A percentile compares a stretch with the other conserved stretches of the same genome.
Conservation (phyloP, 2,329 filamentous ascomycete genomes). For the Trichoderma sp. region DNA sequence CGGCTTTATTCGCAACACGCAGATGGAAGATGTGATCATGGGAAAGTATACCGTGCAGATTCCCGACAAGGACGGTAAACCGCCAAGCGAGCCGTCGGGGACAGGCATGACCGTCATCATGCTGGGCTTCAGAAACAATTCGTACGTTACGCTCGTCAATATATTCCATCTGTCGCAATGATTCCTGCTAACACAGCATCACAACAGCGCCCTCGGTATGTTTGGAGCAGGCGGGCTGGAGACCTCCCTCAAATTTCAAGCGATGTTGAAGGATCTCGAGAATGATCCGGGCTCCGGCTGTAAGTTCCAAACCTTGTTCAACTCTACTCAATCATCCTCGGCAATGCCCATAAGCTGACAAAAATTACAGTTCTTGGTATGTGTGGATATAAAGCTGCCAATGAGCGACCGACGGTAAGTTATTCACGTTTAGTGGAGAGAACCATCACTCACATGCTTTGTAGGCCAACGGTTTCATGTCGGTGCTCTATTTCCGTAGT, state of each 20-base stretch:
- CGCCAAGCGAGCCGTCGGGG: background rate
- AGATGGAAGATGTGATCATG: conserved; percentile 10
- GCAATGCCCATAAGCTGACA: background rate
- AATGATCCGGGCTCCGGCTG: background rate
- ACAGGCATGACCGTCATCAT: conserved; percentile 3
- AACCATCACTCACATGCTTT: background rate
- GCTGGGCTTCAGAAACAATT: conserved; percentile 1
- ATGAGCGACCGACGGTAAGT: conserved; percentile 9
- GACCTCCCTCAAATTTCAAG: background rate
- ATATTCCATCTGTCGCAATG: background rate
- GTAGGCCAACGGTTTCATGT: conserved; percentile 35
- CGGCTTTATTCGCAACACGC: conserved; percentile 7
- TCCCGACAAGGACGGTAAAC: background rate
- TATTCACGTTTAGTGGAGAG: too few species aligned
- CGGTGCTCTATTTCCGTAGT: conserved; percentile 46
- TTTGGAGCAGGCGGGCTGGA: conserved; percentile 3
- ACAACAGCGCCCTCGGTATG: conserved; percentile 4
- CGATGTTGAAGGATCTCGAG: background rate
- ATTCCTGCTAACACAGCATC: background rate
- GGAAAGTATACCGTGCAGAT: conserved; percentile 11
- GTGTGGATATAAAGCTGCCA: background rate
- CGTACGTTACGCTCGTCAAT: background rate
- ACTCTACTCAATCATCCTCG: too few species aligned
- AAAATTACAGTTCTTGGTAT: background rate
- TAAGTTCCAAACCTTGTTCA: background rate